Conservation (phyloP, 495 filamentous ascomycete genomes). For the Hypoxylon cercidicola region DNA sequence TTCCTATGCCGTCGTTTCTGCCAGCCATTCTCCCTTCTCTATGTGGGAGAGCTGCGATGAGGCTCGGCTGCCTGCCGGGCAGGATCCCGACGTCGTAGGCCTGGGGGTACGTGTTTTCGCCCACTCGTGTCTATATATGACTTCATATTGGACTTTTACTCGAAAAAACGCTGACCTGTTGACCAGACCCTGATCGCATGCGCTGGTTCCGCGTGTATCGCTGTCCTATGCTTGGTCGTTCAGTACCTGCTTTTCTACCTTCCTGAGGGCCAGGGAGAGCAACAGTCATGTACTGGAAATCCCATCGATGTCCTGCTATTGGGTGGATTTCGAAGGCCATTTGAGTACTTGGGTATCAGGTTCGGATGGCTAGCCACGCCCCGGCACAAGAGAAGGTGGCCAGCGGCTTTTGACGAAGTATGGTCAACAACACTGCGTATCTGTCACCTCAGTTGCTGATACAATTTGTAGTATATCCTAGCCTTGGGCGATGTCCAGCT, state of each 20-base stretch:
- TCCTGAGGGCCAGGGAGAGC: slow-evolving; percentile 21
- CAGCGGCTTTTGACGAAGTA: slow-evolving; percentile 37
- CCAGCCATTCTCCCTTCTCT: slow-evolving; percentile 35
- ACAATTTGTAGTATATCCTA: slow-evolving; percentile 27
- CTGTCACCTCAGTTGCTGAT: slow-evolving; percentile 20
- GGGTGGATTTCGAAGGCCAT: slow-evolving; percentile 34
- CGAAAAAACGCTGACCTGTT: slow-evolving; percentile 17
- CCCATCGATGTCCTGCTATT: slow-evolving; percentile 37
- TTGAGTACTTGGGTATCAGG: slow-evolving; percentile 33
- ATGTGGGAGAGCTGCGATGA: slow-evolving; percentile 44
- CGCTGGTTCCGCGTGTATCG: slow-evolving; percentile 39
- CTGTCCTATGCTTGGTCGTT: slow-evolving; percentile 33
- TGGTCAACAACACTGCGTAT: slow-evolving; percentile 1
- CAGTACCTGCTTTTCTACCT: slow-evolving; percentile 40
- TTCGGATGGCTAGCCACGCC: slow-evolving; percentile 12
- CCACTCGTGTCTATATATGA: background rate
- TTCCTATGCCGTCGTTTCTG: slow-evolving; percentile 39
- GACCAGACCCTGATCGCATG: slow-evolving; percentile 38
- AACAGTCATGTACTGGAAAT: slow-evolving; percentile 25
- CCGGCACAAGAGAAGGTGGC: slow-evolving; percentile 25
- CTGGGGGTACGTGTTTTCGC: slow-evolving; percentile 34
- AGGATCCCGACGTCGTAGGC: slow-evolving; percentile 40
- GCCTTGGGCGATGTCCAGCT: slow-evolving; percentile 41
- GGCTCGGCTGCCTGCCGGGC: slow-evolving; percentile 37
- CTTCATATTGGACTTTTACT: background rate